Percentiles rank a stretch among this genome's conserved stretches.
These are phyloP conservation scores for Solanum rostratum DNA, from an alignment of 257 asterid species.

Conservation along the genomic window DNA sequence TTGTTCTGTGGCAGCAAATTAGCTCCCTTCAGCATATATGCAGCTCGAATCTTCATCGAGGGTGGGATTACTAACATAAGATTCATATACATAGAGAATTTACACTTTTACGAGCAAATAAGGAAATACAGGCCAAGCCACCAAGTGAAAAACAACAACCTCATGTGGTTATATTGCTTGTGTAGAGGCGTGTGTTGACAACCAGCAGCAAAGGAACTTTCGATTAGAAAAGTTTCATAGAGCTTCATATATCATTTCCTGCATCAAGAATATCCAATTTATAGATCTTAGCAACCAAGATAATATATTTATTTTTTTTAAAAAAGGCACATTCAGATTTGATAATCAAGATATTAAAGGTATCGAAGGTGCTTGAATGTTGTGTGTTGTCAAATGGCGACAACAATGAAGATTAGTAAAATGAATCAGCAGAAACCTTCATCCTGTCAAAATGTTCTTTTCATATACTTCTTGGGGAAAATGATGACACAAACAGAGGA, in stretches of 20 bases:
- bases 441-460: neutral
- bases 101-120: neutral
- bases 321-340: neutral
- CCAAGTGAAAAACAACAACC: neutral
- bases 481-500: neutral
- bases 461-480: neutral
- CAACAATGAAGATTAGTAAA: neutral
- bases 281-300: neutral
- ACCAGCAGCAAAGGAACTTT: neutral
- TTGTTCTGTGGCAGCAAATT: neutral
- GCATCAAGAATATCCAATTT: slow-evolving; percentile 6
- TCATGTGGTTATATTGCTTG: neutral
- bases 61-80: neutral
- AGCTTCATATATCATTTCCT: slow-evolving; percentile 66
- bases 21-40: slow-evolving; percentile 6
- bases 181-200: slow-evolving; percentile 1
- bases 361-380: neutral
- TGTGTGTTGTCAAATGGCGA: neutral
- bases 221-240: slow-evolving; percentile 6
- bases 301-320: neutral
- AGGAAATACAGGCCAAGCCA: neutral
- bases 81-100: neutral
- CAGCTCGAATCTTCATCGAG: slow-evolving; percentile 2
- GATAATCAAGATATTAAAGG: neutral
- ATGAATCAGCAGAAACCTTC: neutral